Conservation (phyloP, 2,329 filamentous ascomycete genomes). For the Pseudocercospora cruenta region DNA sequence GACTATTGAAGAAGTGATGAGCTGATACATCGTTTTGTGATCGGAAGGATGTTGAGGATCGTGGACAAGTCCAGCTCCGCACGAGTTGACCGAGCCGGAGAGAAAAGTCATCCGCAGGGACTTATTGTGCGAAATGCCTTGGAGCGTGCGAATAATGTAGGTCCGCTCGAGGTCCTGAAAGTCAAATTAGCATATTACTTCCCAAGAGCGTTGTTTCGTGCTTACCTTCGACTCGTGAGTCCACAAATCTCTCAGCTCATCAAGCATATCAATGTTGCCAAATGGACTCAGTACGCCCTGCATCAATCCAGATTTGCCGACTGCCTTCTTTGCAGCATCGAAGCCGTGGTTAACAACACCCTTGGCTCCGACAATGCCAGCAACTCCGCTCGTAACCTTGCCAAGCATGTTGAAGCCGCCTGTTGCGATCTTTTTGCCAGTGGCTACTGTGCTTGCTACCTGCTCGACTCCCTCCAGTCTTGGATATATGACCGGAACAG, state of each 20-base stretch:
- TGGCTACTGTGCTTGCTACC: conserved; percentile 86
- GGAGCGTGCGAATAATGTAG: conserved; percentile 92
- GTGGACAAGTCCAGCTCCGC: conserved; percentile 90
- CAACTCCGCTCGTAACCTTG: conserved; percentile 92
- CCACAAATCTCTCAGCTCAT: conserved; percentile 96
- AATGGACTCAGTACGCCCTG: conserved; percentile 94
- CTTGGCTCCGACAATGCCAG: conserved; percentile 92
- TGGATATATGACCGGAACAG: conserved; percentile 88
- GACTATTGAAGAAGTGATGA: conserved; percentile 91
- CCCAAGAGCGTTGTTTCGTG: conserved; percentile 15
- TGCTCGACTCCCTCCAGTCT: conserved; percentile 89
- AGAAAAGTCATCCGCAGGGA: conserved; percentile 96
- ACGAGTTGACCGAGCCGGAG: conserved; percentile 87
- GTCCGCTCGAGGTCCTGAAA: conserved; percentile 84
- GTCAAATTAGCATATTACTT: conserved; percentile 7
- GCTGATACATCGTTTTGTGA: conserved; percentile 99
- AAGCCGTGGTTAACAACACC: conserved; percentile 91
- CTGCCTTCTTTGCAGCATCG: conserved; percentile 91
- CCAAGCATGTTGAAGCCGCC: conserved; percentile 95
- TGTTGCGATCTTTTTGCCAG: conserved; percentile 94
- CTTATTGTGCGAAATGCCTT: conserved; percentile 94
- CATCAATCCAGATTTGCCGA: conserved; percentile 95
- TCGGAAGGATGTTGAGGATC: conserved; percentile 88
- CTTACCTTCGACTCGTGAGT: conserved; percentile 88
- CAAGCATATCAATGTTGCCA: conserved; percentile 90